phyloP scores from a whole-genome alignment of 2,329 filamentous ascomycete species.

The Ophiostoma perfectum region DNA sequence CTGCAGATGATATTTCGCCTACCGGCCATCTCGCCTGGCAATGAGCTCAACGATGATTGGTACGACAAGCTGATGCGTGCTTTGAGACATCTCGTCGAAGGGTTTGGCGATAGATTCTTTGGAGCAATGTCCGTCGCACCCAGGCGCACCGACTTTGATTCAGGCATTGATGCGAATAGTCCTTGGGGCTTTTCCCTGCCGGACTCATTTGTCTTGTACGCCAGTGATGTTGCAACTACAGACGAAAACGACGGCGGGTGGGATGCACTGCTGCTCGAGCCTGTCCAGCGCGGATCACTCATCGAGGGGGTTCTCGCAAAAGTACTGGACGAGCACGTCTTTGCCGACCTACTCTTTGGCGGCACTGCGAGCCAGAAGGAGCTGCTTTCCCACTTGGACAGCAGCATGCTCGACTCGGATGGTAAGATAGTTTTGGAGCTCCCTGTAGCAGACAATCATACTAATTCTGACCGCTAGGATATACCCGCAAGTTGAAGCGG shows the following conservation, averaged over 20 bases:
- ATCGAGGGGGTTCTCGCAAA: slow-evolving; percentile 36
- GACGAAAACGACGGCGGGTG: slow-evolving; percentile 35
- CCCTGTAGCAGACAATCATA: no score
- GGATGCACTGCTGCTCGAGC: slow-evolving; percentile 33
- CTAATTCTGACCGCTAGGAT: slow-evolving; percentile 31
- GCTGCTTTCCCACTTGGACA: slow-evolving; percentile 33
- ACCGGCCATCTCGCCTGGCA: slow-evolving; percentile 19
- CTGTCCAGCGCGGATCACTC: slow-evolving; percentile 33
- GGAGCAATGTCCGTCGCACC: background rate
- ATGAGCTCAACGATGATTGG: slow-evolving; percentile 29
- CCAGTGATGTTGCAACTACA: slow-evolving; percentile 33
- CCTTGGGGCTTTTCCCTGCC: background rate
- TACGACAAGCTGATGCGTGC: slow-evolving; percentile 30
- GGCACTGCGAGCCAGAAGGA: slow-evolving; percentile 29
- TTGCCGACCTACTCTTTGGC: slow-evolving; percentile 39
- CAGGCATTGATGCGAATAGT: background rate
- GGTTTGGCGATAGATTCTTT: slow-evolving; percentile 32
- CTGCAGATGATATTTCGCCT: slow-evolving; percentile 27
- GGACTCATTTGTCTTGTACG: slow-evolving; percentile 35
- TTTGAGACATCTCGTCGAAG: slow-evolving; percentile 29
- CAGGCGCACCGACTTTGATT: background rate
- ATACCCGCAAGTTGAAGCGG: slow-evolving; percentile 35
- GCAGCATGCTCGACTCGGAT: slow-evolving; percentile 31
- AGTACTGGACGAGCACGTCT: slow-evolving; percentile 38
- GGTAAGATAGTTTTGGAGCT: slow-evolving; percentile 28